Conservation (phyloP, 208 protist species). For the Wallacemonas sp. region DNA sequence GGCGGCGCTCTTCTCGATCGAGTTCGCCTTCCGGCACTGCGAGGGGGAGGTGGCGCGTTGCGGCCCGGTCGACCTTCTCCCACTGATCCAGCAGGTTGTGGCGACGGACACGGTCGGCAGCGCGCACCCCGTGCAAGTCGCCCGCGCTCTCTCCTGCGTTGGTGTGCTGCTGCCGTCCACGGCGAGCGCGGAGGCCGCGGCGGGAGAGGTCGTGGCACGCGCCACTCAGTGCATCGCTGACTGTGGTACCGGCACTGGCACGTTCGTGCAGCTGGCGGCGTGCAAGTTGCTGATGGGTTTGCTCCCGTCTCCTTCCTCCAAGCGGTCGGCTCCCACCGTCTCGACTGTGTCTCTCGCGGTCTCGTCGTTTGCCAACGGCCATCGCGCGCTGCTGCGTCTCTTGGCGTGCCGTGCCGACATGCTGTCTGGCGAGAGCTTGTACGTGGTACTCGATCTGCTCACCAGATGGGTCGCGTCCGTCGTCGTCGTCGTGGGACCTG, state of each 20-base stretch:
- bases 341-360: conserved; percentile 1
- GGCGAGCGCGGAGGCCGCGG: not conserved
- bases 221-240: not conserved
- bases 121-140: conserved; percentile 25
- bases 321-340: not conserved
- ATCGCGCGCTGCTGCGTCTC: conserved; percentile 27
- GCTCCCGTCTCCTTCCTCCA: not conserved
- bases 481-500: not conserved
- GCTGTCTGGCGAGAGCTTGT: conserved; percentile 28
- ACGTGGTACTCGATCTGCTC: conserved; percentile 35
- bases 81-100: conserved; percentile 35
- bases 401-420: conserved; percentile 8
- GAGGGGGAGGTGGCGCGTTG: conserved; percentile 24
- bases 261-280: conserved; percentile 20
- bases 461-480: conserved; percentile 19
- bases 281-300: conserved; percentile 42
- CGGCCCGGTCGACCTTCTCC: conserved; percentile 36
- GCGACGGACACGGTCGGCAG: conserved; percentile 26
- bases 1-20: conserved; percentile 53
- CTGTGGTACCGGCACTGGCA: not conserved
- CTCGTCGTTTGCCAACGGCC: conserved; percentile 11
- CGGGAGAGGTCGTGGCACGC: not conserved
- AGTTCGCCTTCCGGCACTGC: conserved; percentile 34
- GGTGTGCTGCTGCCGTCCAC: conserved; percentile 30
- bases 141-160: conserved; percentile 50